A percentile compares a stretch with the other conserved stretches of the same genome.
Evolutionary conservation across 371 early-diverging fungal species (phyloP).

Genomic region (Parasitella parasitica): DNA sequence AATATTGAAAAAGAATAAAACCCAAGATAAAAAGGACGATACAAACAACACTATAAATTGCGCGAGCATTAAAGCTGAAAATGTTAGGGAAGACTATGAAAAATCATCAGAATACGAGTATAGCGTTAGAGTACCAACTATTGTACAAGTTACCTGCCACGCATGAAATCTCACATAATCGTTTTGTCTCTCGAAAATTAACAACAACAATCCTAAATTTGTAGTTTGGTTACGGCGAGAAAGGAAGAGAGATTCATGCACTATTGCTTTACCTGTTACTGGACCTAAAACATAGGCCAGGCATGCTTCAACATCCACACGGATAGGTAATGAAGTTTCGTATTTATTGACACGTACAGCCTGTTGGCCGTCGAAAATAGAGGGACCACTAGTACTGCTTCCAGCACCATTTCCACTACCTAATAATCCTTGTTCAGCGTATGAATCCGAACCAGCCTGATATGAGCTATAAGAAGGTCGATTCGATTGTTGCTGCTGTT

Average conservation of each 20-base stretch:
- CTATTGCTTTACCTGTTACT: slow-evolving; percentile 57
- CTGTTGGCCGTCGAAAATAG: slow-evolving; percentile 1
- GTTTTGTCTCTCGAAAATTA: slow-evolving; percentile 78
- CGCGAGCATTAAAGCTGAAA: slow-evolving; percentile 38
- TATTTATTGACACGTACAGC: slow-evolving; percentile 75
- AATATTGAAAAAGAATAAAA: slow-evolving; percentile 52
- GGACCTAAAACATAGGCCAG: slow-evolving; percentile 70
- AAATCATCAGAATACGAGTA: too few relatives aligned
- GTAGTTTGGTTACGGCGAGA: neutral
- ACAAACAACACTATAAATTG: slow-evolving; percentile 53
- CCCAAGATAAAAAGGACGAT: slow-evolving; percentile 56
- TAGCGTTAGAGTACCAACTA: too few relatives aligned
- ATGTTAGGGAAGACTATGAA: slow-evolving; percentile 45
- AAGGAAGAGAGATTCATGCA: too few relatives aligned
- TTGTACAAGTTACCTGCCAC: slow-evolving; percentile 64
- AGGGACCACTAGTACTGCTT: slow-evolving; percentile 7
- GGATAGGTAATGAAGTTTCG: slow-evolving; percentile 71
- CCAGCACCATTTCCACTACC: slow-evolving; percentile 14
- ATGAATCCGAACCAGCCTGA: slow-evolving; percentile 27
- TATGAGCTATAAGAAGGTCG: slow-evolving; percentile 22
- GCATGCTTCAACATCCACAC: slow-evolving; percentile 83
- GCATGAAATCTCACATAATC: slow-evolving; percentile 87
- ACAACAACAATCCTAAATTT: slow-evolving; percentile 52
- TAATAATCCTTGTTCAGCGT: slow-evolving; percentile 42
- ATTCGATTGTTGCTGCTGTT: slow-evolving; percentile 7